Percentiles rank a stretch among this genome's conserved stretches.
phyloP scores from a whole-genome alignment of 768 basidiomycete genomes.

The Kwoniella heveanensis region DNA sequence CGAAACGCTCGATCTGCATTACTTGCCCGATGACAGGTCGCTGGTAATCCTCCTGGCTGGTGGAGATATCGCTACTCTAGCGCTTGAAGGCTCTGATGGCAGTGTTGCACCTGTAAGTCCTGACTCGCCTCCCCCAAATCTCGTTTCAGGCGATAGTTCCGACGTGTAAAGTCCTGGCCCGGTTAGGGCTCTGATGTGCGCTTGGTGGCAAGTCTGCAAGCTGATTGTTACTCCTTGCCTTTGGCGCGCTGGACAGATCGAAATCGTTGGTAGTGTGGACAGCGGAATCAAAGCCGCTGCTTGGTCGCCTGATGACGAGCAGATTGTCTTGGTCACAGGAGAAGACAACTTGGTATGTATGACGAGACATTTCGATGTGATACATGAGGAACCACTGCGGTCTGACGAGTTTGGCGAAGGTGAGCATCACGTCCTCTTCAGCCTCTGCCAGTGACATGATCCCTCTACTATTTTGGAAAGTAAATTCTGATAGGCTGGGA shows the following conservation, averaged over 20 bases:
- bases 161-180: too few relatives aligned
- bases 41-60: conserved; percentile 70
- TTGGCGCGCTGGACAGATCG: conserved; percentile 63
- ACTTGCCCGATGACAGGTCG: conserved; percentile 71
- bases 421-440: too few relatives aligned
- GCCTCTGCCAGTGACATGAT: too few relatives aligned
- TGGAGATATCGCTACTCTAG: conserved; percentile 78
- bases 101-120: conserved; percentile 59
- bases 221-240: too few relatives aligned
- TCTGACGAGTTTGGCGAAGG: conserved; percentile 84
- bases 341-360: conserved; percentile 81
- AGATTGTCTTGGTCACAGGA: conserved; percentile 69
- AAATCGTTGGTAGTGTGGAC: conserved; percentile 85
- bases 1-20: conserved; percentile 67
- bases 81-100: conserved; percentile 56
- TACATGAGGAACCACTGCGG: conserved; percentile 75
- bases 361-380: conserved; percentile 83
- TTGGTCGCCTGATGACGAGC: conserved; percentile 90
- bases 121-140: too few relatives aligned
- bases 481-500: neutral
- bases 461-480: too few relatives aligned
- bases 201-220: too few relatives aligned
- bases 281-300: conserved; percentile 75
- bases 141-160: too few relatives aligned
- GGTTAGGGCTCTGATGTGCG: too few relatives aligned